phyloP scores from a whole-genome alignment of 2,329 filamentous ascomycete genomes.

The Nothophoma quercina region DNA sequence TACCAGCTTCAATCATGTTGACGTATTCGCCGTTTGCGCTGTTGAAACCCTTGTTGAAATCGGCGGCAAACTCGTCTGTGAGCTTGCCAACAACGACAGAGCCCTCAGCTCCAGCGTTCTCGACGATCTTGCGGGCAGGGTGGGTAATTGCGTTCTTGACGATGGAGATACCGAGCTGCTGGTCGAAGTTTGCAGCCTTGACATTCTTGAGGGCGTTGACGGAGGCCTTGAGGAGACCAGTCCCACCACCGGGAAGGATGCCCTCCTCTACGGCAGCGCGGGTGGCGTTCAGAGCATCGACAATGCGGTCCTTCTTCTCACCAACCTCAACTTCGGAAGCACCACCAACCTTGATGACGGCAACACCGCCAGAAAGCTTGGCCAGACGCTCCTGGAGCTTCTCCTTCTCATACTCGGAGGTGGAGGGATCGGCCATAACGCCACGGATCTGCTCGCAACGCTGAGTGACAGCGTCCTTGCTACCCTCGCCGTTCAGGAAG shows the following conservation, averaged over 20 bases:
- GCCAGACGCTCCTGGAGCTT: conserved; percentile 99
- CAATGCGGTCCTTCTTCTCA: conserved; percentile 99
- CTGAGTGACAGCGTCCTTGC: conserved; percentile 91
- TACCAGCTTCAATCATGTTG: conserved; percentile 97
- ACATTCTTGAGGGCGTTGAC: conserved; percentile 83
- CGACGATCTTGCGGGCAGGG: conserved; percentile 92
- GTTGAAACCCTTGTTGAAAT: conserved; percentile 99
- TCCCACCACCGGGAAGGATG: conserved; percentile 98
- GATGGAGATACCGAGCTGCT: conserved; percentile 97
- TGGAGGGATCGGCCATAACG: conserved; percentile 91
- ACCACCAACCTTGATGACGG: conserved; percentile 98
- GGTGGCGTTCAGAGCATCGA: conserved; percentile 97
- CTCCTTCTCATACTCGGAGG: conserved; percentile 99
- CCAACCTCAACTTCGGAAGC: conserved; percentile 97
- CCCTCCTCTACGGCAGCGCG: conserved; percentile 98
- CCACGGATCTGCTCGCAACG: conserved; percentile 99
- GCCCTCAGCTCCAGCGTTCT: conserved; percentile 96
- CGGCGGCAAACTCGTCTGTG: conserved; percentile 85
- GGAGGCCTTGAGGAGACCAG: conserved; percentile 95
- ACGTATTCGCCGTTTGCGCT: conserved; percentile 97
- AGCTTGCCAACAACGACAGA: conserved; percentile 98
- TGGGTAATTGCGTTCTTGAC: conserved; percentile 98
- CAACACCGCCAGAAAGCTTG: conserved; percentile 98
- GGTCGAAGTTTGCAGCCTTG: conserved; percentile 96
- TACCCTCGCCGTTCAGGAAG: conserved; percentile 94